Conservation (phyloP, 148 eudicot species). For the Rhododendron mucronatum region DNA sequence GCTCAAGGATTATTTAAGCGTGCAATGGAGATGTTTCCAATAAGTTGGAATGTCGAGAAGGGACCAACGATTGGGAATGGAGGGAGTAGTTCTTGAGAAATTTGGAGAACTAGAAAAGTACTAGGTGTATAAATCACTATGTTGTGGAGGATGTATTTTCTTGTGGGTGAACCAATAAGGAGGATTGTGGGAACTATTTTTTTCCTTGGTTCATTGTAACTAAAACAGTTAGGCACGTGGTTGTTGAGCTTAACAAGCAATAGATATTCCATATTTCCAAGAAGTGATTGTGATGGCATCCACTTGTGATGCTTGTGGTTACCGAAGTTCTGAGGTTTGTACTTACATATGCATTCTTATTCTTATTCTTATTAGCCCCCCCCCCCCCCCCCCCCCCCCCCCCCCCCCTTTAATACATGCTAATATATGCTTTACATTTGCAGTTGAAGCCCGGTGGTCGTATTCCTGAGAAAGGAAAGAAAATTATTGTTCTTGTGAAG, state of each 20-base stretch:
- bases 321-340: conserved; percentile 91
- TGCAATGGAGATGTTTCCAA: not conserved
- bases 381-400: no score
- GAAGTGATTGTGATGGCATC: conserved; percentile 99
- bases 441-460: conserved; percentile 95
- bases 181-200: not conserved
- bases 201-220: not conserved
- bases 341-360: not conserved
- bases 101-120: not conserved
- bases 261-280: conserved; percentile 93
- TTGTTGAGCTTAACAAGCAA: conserved; percentile 47
- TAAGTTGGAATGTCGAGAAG: not conserved
- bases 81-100: not conserved
- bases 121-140: no score
- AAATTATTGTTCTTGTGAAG: conserved; percentile 54
- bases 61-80: not conserved
- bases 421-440: conserved; percentile 18
- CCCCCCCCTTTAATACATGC: not conserved
- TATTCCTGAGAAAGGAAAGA: conserved; percentile 80
- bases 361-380: no score
- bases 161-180: not conserved
- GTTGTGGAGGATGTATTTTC: no score
- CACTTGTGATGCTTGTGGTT: conserved; percentile 88
- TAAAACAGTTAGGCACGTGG: not conserved
- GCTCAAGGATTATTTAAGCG: not conserved